Conservation (phyloP, 345 rosid species). For the Sisymbrium altissimum region DNA sequence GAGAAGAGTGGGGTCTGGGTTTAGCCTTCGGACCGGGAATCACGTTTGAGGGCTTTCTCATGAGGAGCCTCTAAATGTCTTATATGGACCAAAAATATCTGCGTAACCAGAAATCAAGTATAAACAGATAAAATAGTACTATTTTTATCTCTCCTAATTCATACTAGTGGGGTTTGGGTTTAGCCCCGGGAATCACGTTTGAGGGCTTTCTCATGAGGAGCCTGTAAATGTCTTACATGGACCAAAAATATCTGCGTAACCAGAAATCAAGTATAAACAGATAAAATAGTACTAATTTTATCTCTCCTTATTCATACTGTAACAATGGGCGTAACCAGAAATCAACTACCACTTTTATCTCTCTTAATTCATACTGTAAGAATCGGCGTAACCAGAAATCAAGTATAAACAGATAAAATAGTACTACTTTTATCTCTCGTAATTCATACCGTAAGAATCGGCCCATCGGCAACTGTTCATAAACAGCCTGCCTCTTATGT, state of each 20-base stretch:
- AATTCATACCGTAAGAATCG: no score
- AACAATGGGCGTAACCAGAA: no score
- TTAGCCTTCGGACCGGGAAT: conserved; percentile 93
- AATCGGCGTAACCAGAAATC: conserved; percentile 10
- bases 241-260: no score
- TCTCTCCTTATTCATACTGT: no score
- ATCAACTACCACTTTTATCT: no score
- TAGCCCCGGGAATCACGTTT: conserved; percentile 89
- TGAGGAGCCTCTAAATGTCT: conserved; percentile 57
- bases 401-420: background rate
- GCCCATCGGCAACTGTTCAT: no score
- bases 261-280: background rate
- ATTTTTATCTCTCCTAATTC: no score
- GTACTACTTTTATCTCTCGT: no score
- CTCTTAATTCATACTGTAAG: no score
- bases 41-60: conserved; percentile 84
- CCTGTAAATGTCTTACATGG: conserved; percentile 28
- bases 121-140: background rate
- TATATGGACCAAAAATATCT: background rate
- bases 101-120: background rate
- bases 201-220: conserved; percentile 90
- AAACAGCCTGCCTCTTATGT: no score
- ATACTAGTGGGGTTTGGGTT: conserved; percentile 71
- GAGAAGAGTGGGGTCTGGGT: conserved; percentile 84
- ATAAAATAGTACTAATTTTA: background rate